These are phyloP conservation scores for Pseudocercospora cruenta DNA, from an alignment of 2,329 filamentous ascomycete genomes.

Conservation along the genomic window DNA sequence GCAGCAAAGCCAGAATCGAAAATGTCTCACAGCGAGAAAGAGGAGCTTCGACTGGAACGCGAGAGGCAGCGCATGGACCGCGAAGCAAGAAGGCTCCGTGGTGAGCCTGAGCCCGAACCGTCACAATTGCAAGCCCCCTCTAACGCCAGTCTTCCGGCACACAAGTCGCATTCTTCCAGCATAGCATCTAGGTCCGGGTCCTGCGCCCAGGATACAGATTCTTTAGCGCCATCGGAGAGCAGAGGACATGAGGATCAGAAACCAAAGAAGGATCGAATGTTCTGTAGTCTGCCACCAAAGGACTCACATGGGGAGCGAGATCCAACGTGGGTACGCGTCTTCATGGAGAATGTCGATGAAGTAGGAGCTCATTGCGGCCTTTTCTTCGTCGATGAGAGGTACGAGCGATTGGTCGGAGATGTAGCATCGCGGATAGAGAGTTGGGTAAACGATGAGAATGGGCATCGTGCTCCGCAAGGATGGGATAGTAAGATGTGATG, in stretches of 20 bases:
- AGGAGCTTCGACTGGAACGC: conserved; percentile 34
- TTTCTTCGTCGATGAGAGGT: conserved; percentile 67
- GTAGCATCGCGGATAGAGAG: conserved; percentile 41
- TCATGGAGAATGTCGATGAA: conserved; percentile 83
- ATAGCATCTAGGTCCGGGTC: conserved; percentile 11
- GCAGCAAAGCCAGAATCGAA: conserved; percentile 28
- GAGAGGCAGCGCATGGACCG: conserved; percentile 39
- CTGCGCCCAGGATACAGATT: conserved; percentile 8
- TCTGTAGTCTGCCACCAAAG: conserved; percentile 72
- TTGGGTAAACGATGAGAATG: conserved; percentile 37
- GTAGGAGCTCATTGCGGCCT: conserved; percentile 82
- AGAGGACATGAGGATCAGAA: conserved; percentile 29
- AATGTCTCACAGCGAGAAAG: conserved; percentile 34
- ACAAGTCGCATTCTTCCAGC: conserved; percentile 12
- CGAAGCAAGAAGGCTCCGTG: conserved; percentile 36
- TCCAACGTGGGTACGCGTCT: conserved; percentile 74
- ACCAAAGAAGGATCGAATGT: conserved; percentile 67
- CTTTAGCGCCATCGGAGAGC: conserved; percentile 20
- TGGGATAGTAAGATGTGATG: not conserved
- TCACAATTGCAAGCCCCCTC: not conserved
- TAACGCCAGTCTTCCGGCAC: not conserved
- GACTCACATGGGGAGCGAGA: conserved; percentile 63
- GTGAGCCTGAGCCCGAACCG: conserved; percentile 28
- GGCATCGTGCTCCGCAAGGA: not conserved
- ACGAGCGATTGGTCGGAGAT: conserved; percentile 43